These are phyloP conservation scores for Cyclotella cryptica DNA, from an alignment of 108 stramenopile genomes.

Conservation along the genomic window DNA sequence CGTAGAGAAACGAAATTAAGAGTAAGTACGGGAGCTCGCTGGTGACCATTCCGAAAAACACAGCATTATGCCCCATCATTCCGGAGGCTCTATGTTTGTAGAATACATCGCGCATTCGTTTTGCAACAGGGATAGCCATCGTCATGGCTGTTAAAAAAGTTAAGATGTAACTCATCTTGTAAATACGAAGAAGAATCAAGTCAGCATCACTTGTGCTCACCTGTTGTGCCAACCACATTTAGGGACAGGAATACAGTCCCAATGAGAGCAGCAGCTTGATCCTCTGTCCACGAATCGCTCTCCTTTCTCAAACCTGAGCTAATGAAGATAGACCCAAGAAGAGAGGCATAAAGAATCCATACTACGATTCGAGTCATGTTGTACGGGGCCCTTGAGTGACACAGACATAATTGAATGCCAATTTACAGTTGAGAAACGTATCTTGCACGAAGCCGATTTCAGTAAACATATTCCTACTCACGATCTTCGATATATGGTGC, in stretches of 20 bases:
- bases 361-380: conserved; percentile 71
- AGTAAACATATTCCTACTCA: conserved; percentile 24
- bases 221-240: conserved; percentile 47
- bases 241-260: conserved; percentile 52
- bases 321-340: conserved; percentile 70
- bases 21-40: conserved; percentile 63
- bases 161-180: conserved; percentile 38
- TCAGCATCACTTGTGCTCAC: conserved; percentile 18
- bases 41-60: conserved; percentile 66
- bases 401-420: background rate
- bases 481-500: conserved; percentile 75
- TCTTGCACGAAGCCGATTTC: background rate
- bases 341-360: conserved; percentile 61
- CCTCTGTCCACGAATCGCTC: conserved; percentile 25
- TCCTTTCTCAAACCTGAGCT: conserved; percentile 15
- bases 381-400: conserved; percentile 55
- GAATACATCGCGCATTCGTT: conserved; percentile 73
- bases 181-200: conserved; percentile 16
- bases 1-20: conserved; percentile 13
- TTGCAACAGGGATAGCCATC: conserved; percentile 78
- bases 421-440: background rate
- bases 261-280: conserved; percentile 43
- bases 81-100: conserved; percentile 74
- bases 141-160: conserved; percentile 70
- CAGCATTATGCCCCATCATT: conserved; percentile 68